Conservation (phyloP, 179 eudicot genomes). For the Silene noctiflora region DNA sequence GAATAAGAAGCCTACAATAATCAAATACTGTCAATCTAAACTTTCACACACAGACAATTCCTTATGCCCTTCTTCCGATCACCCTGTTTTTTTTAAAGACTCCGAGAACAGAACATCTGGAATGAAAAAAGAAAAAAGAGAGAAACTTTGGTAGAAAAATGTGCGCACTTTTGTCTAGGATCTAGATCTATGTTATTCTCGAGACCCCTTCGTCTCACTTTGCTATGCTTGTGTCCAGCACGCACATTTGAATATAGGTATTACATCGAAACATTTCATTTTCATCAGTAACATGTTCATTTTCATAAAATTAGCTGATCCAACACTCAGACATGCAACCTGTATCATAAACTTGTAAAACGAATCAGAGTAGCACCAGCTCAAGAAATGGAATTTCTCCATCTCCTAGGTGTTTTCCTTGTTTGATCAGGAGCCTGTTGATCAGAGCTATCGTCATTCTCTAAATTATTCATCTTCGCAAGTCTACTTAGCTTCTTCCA, state of each 20-base stretch:
- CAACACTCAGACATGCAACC: too few relatives aligned
- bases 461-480: slow-evolving; percentile 48
- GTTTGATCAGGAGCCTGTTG: slow-evolving; percentile 30
- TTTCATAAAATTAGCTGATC: too few relatives aligned
- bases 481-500: slow-evolving; percentile 77
- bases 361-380: not conserved
- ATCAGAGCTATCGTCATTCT: slow-evolving; percentile 45
- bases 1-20: slow-evolving; percentile 11
- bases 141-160: not conserved
- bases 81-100: not conserved
- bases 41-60: not conserved
- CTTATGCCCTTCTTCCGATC: slow-evolving; percentile 1
- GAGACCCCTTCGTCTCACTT: too few relatives aligned
- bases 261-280: too few relatives aligned
- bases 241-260: too few relatives aligned
- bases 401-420: slow-evolving; percentile 58
- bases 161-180: not conserved
- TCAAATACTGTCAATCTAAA: slow-evolving; percentile 14
- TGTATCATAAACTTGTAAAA: not conserved
- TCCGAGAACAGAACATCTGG: not conserved
- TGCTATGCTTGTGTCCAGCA: too few relatives aligned
- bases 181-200: too few relatives aligned
- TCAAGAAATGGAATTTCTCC: slow-evolving; percentile 86
- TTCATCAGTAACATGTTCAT: too few relatives aligned
- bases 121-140: not conserved